These are phyloP conservation scores for Ciborinia camelliae DNA, from an alignment of 2,329 filamentous ascomycete species.

Conservation along the genomic window DNA sequence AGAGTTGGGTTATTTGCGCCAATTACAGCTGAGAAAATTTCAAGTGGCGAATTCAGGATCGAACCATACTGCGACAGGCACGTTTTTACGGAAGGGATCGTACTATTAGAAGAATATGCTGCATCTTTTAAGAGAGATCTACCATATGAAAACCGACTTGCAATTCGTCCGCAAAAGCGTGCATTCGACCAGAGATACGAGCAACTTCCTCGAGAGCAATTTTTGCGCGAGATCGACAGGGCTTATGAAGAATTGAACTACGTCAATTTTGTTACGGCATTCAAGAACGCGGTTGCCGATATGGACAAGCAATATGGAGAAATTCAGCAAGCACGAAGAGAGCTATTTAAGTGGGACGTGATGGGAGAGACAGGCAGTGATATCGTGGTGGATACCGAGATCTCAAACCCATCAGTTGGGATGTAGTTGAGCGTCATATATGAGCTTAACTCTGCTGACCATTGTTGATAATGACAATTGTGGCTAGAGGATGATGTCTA, in stretches of 20 bases:
- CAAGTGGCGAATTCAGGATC: no score
- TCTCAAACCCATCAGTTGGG: not conserved
- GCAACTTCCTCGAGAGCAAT: not conserved
- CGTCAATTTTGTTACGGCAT: not conserved
- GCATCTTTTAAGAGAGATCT: not conserved
- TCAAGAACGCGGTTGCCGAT: not conserved
- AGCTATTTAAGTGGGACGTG: not conserved
- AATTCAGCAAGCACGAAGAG: not conserved
- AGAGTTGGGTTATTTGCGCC: no score
- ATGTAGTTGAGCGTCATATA: not conserved
- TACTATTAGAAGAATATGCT: not conserved
- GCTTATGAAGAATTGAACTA: not conserved
- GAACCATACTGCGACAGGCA: no score
- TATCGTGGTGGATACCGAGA: not conserved
- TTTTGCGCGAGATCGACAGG: not conserved
- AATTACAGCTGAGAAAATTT: no score
- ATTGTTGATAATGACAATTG: no score
- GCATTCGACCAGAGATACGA: not conserved
- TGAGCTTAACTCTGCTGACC: not conserved
- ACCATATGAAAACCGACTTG: not conserved
- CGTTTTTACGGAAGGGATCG: not conserved
- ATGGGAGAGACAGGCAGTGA: not conserved
- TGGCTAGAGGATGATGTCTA: no score
- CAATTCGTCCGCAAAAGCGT: not conserved
- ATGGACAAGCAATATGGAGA: not conserved